Conservation (phyloP, 78 protist species). For the Protostelium mycophagum region DNA sequence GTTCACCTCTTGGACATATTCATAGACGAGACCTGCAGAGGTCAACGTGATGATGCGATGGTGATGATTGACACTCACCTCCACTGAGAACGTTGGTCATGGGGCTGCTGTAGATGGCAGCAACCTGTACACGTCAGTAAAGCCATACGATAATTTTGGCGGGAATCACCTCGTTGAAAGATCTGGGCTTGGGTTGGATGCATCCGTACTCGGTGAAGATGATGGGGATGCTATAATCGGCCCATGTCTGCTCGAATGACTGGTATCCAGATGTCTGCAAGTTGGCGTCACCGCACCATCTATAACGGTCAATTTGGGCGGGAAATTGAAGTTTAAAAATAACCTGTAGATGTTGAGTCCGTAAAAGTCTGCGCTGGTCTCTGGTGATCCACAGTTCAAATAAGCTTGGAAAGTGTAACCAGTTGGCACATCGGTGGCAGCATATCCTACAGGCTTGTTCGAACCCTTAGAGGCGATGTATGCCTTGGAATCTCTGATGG, state of each 20-base stretch:
- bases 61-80: background rate
- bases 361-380: background rate
- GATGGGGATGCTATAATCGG: background rate
- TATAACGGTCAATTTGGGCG: background rate
- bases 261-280: background rate
- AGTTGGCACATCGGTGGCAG: background rate
- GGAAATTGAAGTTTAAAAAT: too few relatives aligned
- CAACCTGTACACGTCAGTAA: too few relatives aligned
- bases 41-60: background rate
- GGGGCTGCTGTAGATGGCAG: background rate
- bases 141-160: too few relatives aligned
- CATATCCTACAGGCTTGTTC: background rate
- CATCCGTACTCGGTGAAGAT: background rate
- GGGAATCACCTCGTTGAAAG: slow-evolving; percentile 1
- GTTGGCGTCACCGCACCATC: background rate
- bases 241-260: background rate
- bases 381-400: background rate
- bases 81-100: background rate
- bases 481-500: background rate
- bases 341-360: background rate
- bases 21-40: background rate
- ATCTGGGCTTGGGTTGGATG: background rate
- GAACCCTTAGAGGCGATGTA: background rate
- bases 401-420: background rate
- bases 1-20: background rate